Conservation (phyloP, 768 basidiomycete genomes). For the Coprinellus micaceus region DNA sequence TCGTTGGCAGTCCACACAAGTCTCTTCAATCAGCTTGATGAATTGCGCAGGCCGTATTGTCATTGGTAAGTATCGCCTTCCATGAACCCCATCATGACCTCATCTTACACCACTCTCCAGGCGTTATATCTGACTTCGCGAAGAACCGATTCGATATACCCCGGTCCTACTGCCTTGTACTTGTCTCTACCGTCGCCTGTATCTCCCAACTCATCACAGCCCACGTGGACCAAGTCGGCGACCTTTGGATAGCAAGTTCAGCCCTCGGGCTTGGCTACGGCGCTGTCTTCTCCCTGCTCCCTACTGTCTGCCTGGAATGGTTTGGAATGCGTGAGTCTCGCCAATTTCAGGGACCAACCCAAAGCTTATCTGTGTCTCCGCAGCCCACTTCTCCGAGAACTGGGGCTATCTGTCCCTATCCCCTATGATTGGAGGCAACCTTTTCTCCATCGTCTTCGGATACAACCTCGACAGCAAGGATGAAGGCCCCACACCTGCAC, state of each 20-base stretch:
- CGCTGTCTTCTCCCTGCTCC: conserved; percentile 64
- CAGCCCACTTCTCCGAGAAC: conserved; percentile 68
- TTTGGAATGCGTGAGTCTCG: conserved; percentile 72
- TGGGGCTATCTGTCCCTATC: conserved; percentile 77
- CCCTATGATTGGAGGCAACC: conserved; percentile 74
- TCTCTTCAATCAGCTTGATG: conserved; percentile 76
- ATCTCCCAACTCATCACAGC: conserved; percentile 65
- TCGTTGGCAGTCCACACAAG: conserved; percentile 80
- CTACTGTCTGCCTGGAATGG: conserved; percentile 83
- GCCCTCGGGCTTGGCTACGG: conserved; percentile 70
- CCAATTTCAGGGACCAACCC: not conserved
- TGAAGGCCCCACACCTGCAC: conserved; percentile 21
- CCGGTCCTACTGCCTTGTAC: conserved; percentile 63
- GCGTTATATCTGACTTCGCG: conserved; percentile 63
- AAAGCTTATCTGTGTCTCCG: not conserved
- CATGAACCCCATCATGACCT: not conserved
- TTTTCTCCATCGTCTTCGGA: conserved; percentile 84
- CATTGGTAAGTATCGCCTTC: conserved; percentile 48
- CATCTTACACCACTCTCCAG: conserved; percentile 27
- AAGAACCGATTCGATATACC: conserved; percentile 57
- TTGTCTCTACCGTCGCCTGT: conserved; percentile 67
- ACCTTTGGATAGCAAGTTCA: conserved; percentile 60
- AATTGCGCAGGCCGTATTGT: conserved; percentile 78
- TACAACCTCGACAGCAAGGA: conserved; percentile 70
- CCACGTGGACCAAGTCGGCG: conserved; percentile 48